Base-by-base conservation (phyloP, 2,329 filamentous ascomycete species). In the Colletotrichum eleusines region DNA sequence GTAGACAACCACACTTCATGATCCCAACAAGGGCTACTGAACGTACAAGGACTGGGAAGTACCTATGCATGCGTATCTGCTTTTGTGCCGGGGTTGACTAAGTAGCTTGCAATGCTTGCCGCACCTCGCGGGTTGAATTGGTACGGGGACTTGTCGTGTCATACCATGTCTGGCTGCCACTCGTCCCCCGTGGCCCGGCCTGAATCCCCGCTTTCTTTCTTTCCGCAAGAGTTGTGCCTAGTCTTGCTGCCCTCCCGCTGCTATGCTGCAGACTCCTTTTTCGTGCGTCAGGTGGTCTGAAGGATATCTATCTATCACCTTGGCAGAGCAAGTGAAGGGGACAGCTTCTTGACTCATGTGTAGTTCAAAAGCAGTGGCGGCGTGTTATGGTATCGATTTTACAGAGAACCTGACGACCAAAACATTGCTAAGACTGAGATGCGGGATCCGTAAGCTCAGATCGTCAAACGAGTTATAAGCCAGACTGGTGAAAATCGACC, bases 101-200 rank as follows among this genome's bases (percentile, higher is more conserved):
- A 12, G 26, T 35, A 54, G 31, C 51, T 42, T 46, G 58, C 44
- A 62, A 51, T n/a, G 23, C 44, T 44, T 62, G 31, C 59, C 59
- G 59, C 46, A 51, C 38, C 59, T 62, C 23, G 50, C 33, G 16
- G 38, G 38, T 46, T n/a, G 9, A 14, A 51, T 28, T 26, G n/a
- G 42, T 38, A 42, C 23, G 23, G 54, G 42, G 59, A n/a, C n/a
- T n/a, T 14, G 26, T 48, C 67, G 63, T 66, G 62, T 64, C 66
- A 38, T 38, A 35, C 54, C 33, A 48, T 70, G 67, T 66, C 67
- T 61, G 54, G 67, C 50, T 54, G 50, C 40, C 23, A 38, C 44
- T 54, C 33, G 38, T 31, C 46, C 55, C 33, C 38, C 35, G 20
- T 7, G 14, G 35, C 54, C 62, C 66, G 46, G 66, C 62, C 62